phyloP scores from a whole-genome alignment of 371 early-diverging fungal genomes.

The Actinomortierella ambigua region DNA sequence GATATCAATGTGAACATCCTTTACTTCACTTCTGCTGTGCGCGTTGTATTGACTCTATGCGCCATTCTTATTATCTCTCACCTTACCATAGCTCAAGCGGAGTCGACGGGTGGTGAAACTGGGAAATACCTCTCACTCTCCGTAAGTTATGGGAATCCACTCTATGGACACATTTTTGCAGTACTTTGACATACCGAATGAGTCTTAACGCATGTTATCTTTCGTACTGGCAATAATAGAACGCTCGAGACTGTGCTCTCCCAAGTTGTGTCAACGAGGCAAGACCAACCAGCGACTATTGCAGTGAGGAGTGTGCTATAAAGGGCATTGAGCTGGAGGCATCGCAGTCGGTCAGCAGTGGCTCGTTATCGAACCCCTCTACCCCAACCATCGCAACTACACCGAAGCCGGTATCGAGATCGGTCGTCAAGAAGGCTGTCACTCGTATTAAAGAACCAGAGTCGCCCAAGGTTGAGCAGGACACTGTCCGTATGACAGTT shows the following conservation, averaged over 20 bases:
- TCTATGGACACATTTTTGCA: too few relatives aligned
- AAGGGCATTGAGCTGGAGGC: constrained; percentile 44
- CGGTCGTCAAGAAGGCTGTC: constrained; percentile 21
- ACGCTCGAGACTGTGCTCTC: constrained; percentile 35
- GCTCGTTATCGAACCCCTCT: constrained; percentile 10
- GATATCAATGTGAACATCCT: too few relatives aligned
- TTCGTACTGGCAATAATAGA: too few relatives aligned
- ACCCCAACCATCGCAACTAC: constrained; percentile 8
- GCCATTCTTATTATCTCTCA: too few relatives aligned
- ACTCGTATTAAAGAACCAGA: constrained; percentile 22
- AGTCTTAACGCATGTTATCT: too few relatives aligned
- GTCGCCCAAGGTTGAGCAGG: constrained; percentile 51
- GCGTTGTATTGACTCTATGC: too few relatives aligned
- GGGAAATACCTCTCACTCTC: too few relatives aligned
- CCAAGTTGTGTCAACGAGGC: constrained; percentile 42
- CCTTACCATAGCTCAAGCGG: too few relatives aligned
- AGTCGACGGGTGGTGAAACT: too few relatives aligned
- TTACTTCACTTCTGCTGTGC: too few relatives aligned
- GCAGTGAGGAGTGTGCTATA: constrained; percentile 49
- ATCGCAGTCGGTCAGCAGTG: constrained; percentile 20
- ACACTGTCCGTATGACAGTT: constrained; percentile 61
- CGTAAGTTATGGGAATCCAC: too few relatives aligned
- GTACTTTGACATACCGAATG: too few relatives aligned
- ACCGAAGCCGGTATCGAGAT: constrained; percentile 1
- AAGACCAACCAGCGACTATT: constrained; percentile 30